Percentiles rank a stretch among this genome's conserved stretches.
These are phyloP conservation scores for Colletotrichum australisinense DNA, from an alignment of 2,329 filamentous ascomycete species.

Conservation along the genomic window DNA sequence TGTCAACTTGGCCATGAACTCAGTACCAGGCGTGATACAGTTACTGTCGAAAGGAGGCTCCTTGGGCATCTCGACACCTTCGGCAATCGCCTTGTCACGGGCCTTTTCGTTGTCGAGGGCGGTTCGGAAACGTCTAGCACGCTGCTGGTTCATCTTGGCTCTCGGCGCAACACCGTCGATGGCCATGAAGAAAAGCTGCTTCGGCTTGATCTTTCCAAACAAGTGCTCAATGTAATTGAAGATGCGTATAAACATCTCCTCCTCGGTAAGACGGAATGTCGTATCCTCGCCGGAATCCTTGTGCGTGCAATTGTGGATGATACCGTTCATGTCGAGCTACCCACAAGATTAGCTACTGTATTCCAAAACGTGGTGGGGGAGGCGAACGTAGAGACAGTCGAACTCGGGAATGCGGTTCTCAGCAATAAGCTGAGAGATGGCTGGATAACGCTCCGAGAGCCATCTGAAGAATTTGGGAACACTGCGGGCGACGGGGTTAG, in stretches of 20 bases:
- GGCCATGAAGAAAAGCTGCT: slow-evolving; percentile 99
- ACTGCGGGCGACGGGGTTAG: slow-evolving; percentile 49
- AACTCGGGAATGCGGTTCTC: slow-evolving; percentile 99
- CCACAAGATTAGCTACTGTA: slow-evolving; percentile 47
- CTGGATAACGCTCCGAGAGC: slow-evolving; percentile 98
- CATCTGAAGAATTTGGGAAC: slow-evolving; percentile 96
- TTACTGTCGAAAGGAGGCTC: slow-evolving; percentile 98
- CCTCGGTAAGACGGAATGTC: slow-evolving; percentile 92
- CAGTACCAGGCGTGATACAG: slow-evolving; percentile 96
- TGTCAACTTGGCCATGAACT: slow-evolving; percentile 97
- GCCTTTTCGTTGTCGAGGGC: slow-evolving; percentile 91
- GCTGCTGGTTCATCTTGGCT: slow-evolving; percentile 99
- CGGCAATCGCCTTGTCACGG: slow-evolving; percentile 89
- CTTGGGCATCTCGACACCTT: slow-evolving; percentile 93
- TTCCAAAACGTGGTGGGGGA: slow-evolving; percentile 25
- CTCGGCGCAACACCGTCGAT: slow-evolving; percentile 97
- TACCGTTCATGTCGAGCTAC: slow-evolving; percentile 96
- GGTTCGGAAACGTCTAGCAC: slow-evolving; percentile 92
- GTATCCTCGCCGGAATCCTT: slow-evolving; percentile 90
- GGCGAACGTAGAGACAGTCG: slow-evolving; percentile 87
- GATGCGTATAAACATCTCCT: slow-evolving; percentile 99
- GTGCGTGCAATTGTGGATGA: slow-evolving; percentile 99
- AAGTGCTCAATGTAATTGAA: slow-evolving; percentile 99
- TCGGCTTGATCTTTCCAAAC: slow-evolving; percentile 98
- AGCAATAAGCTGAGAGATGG: slow-evolving; percentile 97